Conservation (phyloP, 2,329 filamentous ascomycete species). For the Neurospora sp. region DNA sequence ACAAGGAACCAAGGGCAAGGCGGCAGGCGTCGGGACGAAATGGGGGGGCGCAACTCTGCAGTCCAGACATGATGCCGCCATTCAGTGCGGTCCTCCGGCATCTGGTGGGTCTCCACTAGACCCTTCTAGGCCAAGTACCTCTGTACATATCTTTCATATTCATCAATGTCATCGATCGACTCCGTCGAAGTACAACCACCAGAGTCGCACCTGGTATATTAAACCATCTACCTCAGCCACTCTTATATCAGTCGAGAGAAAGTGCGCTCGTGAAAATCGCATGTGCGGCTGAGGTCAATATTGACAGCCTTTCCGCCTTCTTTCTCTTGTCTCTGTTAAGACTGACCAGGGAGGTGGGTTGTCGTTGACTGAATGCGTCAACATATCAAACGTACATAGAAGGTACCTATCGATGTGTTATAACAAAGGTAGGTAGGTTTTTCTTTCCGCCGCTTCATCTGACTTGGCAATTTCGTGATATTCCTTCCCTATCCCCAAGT, state of each 20-base stretch:
- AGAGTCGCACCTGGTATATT: neutral
- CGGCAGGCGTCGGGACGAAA: neutral
- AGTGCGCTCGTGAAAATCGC: neutral
- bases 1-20: neutral
- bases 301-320: neutral
- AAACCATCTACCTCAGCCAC: neutral
- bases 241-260: neutral
- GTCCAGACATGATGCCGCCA: neutral
- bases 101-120: neutral
- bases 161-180: neutral
- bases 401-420: neutral
- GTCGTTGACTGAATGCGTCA: neutral
- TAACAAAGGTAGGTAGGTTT: neutral
- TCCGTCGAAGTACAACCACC: neutral
- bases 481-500: neutral
- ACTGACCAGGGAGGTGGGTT: neutral
- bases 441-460: neutral
- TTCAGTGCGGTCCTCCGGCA: neutral
- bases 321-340: neutral
- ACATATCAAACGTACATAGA: neutral
- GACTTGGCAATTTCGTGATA: neutral
- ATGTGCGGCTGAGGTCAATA: neutral
- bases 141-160: neutral
- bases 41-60: neutral
- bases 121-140: neutral